Conservation (phyloP, 345 rosid species). For the Geranium brycei region DNA sequence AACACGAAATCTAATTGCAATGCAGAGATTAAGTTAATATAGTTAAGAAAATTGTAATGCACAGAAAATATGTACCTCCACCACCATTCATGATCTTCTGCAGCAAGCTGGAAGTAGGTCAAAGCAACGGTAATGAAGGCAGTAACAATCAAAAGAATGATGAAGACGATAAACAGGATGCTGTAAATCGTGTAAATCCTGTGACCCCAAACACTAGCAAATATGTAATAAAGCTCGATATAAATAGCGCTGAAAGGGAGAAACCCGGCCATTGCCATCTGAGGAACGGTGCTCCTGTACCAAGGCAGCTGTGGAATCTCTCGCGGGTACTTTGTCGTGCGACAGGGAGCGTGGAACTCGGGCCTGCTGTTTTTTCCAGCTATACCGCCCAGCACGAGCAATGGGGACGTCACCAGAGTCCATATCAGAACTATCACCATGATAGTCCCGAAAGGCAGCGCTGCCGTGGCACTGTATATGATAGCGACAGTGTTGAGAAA, state of each 20-base stretch:
- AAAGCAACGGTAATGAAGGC: constrained; percentile 84
- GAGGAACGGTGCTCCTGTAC: constrained; percentile 74
- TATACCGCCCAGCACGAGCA: constrained; percentile 84
- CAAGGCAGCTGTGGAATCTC: constrained; percentile 77
- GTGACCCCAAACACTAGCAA: constrained; percentile 9
- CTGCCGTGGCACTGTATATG: constrained; percentile 70
- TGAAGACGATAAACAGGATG: too few species aligned
- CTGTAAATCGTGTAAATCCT: too few species aligned
- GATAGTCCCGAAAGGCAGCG: constrained; percentile 76
- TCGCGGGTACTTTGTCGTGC: constrained; percentile 75
- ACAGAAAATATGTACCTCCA: constrained; percentile 44
- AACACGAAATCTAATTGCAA: too few species aligned
- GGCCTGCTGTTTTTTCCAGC: constrained; percentile 87
- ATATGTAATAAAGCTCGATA: too few species aligned
- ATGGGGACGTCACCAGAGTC: constrained; percentile 71
- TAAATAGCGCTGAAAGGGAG: too few species aligned
- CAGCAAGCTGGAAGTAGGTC: constrained; percentile 91
- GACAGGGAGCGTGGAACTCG: constrained; percentile 86
- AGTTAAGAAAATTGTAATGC: too few species aligned
- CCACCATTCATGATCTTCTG: constrained; percentile 92
- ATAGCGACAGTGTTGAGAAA: constrained; percentile 86
- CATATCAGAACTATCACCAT: constrained; percentile 77
- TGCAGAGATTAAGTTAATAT: too few species aligned
- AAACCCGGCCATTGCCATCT: constrained; percentile 42
- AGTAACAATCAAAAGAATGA: constrained; percentile 38